Conservation (phyloP, 306 rosid genomes). For the Medicago lupulina region DNA sequence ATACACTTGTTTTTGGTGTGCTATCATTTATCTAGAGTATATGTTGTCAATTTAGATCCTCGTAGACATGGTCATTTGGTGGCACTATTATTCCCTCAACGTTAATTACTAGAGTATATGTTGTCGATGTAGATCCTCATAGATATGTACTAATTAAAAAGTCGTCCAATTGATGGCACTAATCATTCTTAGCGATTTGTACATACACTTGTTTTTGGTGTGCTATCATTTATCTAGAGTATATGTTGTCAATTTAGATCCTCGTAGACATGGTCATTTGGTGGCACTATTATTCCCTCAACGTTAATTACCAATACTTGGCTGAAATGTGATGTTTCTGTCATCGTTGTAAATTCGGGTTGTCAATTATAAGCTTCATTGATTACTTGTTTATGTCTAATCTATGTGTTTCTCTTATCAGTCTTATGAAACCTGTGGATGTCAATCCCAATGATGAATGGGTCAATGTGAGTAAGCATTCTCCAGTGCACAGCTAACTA, state of each 20-base stretch:
- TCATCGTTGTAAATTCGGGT: constrained; percentile 17
- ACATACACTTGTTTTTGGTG: constrained; percentile 25
- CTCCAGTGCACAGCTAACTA: constrained; percentile 21
- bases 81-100: constrained; percentile 22
- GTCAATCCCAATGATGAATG: constrained; percentile 94
- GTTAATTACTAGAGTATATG: constrained; percentile 9
- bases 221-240: constrained; percentile 19
- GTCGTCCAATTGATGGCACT: constrained; percentile 9
- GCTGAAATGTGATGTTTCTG: constrained; percentile 32
- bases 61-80: constrained; percentile 13
- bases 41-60: constrained; percentile 29
- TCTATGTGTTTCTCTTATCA: constrained; percentile 54
- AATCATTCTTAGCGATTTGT: constrained; percentile 6
- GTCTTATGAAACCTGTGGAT: constrained; percentile 96
- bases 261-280: constrained; percentile 9
- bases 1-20: constrained; percentile 27
- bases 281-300: constrained; percentile 23
- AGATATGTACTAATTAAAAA: not conserved
- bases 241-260: constrained; percentile 31
- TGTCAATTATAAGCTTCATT: constrained; percentile 25
- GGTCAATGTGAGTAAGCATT: constrained; percentile 75
- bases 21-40: constrained; percentile 11
- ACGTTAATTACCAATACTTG: constrained; percentile 19
- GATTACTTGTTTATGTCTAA: constrained; percentile 20
- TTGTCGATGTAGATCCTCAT: constrained; percentile 32